Base-by-base conservation (phyloP, 2,329 filamentous ascomycete genomes). In the Simplicillium aogashimaense region DNA sequence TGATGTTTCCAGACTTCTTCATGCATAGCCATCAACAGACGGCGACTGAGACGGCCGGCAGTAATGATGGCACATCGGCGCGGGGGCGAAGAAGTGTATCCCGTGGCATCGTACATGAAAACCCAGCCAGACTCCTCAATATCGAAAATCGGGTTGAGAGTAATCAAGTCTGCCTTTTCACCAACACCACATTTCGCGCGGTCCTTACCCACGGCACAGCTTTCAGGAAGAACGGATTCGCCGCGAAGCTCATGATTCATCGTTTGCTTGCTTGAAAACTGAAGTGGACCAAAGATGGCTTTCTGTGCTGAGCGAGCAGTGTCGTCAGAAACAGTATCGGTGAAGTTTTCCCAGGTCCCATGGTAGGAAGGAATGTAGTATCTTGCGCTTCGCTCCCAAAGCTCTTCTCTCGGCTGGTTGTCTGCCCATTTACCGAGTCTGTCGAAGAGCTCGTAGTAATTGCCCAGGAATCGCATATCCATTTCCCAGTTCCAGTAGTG, bases 141-240 rank as follows among this genome's bases (percentile, higher is more conserved):
- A 50, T 88, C 81, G 53, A 88, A 88, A 32, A 88, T 70, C 0
- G 84, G 84, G 55, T 86, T 85, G 50, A 88, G 74, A 0, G 81
- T 84, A 54, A 89, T 86, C 38, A 88, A 69, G 52, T 88, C 83
- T 4, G 83, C 83, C 17, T 79, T 73, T 57, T 87, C 82, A 45
- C 74, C 78, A 5, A 85, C 74, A 42, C 82, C 83, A 60, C 83
- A 86, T 41, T 67, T 54, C 1, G 53, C 50, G 43, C 56, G 50
- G 47, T 75, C 71, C 10, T 66, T 63, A 50, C 76, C 75, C 20
- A 66, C 65, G 29, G 65, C 64, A 51, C 79, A 80, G 2, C 64
- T 67, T 3, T 63, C 58, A 0, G 78, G 78, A 33, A 83, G 67
- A 40, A 71, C 63, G 2, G 68, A 66, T 36, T 72, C 61, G 18